These are phyloP conservation scores for Wickerhamiella allomyrinae DNA, from an alignment of 805 yeast species.

Conservation along the genomic window DNA sequence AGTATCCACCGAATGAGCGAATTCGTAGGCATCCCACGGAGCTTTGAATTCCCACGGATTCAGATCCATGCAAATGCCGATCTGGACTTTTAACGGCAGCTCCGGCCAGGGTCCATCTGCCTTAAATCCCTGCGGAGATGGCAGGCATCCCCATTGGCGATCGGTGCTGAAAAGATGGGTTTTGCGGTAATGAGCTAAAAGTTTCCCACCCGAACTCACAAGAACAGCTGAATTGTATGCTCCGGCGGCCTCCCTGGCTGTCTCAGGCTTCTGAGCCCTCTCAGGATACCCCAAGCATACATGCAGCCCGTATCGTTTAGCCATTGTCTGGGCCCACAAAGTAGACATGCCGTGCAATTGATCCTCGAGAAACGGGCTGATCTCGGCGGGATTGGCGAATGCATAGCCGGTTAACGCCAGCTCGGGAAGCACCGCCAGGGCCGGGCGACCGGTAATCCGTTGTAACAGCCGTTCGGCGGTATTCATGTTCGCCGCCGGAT, in stretches of 20 bases:
- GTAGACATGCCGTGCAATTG: slow-evolving; percentile 34
- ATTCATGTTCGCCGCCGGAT: background rate
- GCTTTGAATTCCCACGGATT: slow-evolving; percentile 77
- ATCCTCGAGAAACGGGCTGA: slow-evolving; percentile 45
- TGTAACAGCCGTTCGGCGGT: slow-evolving; percentile 1
- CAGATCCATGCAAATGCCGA: slow-evolving; percentile 73
- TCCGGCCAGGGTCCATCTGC: slow-evolving; percentile 5
- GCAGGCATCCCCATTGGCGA: slow-evolving; percentile 57
- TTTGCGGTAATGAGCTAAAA: slow-evolving; percentile 58
- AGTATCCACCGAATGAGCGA: slow-evolving; percentile 37
- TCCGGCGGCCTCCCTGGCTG: slow-evolving; percentile 14
- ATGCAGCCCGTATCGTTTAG: slow-evolving; percentile 40
- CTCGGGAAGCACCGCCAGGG: slow-evolving; percentile 64
- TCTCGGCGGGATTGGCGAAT: slow-evolving; percentile 34
- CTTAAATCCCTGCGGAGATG: slow-evolving; percentile 45
- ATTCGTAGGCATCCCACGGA: slow-evolving; percentile 63
- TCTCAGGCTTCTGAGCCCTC: slow-evolving; percentile 8
- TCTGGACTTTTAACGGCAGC: background rate
- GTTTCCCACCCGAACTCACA: slow-evolving; percentile 41
- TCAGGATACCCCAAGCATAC: slow-evolving; percentile 82
- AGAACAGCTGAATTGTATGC: slow-evolving; percentile 64
- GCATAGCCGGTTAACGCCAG: slow-evolving; percentile 76
- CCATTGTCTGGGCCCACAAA: slow-evolving; percentile 42
- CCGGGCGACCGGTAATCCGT: background rate
- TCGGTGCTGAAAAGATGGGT: slow-evolving; percentile 67